Evolutionary conservation across 352 stramenopile genomes (phyloP), one percentile per base, ranked within the genome.

Genomic region (Hyphochytrium catenoides): DNA sequence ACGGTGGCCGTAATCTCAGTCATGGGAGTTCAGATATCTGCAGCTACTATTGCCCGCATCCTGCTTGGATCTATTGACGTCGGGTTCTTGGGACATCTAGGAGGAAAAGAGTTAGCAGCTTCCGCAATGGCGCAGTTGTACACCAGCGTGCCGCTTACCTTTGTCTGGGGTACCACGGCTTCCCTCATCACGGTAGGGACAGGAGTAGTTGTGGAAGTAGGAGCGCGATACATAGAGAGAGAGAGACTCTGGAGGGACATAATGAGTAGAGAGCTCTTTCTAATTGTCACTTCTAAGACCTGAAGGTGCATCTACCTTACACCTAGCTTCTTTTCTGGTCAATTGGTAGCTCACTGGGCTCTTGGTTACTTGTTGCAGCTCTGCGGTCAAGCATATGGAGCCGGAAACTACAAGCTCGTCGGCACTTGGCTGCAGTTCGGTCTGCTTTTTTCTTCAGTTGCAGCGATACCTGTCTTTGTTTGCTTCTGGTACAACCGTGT

Each of bases 401-500:
- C 67, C 8, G 59, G 70, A 48, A 82, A 82, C 47, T 73, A 58
- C 26, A 51, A 58, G 22, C 56, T 82, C 29, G 63, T 76, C 12
- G 59, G 64, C 26, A 61, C 78, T 32, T 78, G 64, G 67, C 55
- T 82, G 25, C 62, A 82, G 39, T 47, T 82, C 11, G 64, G 62
- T 14, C 39, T 78, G 18, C 33, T 82, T 39, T 61, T 77, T 45
- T 54, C 75, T 34, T 47, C 63, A 26, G 29, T 74, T 18, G 44
- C 78, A 19, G 62, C 62, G 20, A 59, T 74, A 36, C 67, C 67
- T 0, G 67, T 76, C 34, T 65, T 76, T 48, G 41, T 69, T 39
- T 78, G 57, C 34, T 82, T 76, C 50, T 75, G 70, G 46, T 82
- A 74, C 42, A 63, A 78, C 15, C 64, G 74, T 34, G 41, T 44